phyloP scores from a whole-genome alignment of 306 rosid genomes.

The Pyrus bretschneideri region DNA sequence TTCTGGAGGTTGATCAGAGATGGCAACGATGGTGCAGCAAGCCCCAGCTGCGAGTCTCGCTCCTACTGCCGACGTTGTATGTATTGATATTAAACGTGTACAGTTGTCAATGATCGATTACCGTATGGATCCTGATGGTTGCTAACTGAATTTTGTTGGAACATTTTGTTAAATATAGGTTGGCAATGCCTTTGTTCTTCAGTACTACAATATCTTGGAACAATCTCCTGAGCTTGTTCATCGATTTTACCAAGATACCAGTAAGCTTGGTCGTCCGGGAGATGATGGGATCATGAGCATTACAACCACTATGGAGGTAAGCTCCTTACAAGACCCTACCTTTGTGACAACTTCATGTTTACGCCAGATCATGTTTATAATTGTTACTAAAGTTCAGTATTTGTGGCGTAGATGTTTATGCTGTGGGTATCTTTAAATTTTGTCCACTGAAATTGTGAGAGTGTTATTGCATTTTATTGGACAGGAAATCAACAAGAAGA shows the following conservation, averaged over 20 bases:
- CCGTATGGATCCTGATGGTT: neutral
- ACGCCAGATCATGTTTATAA: neutral
- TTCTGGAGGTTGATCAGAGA: constrained; percentile 21
- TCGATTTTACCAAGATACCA: constrained; percentile 72
- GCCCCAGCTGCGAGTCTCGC: constrained; percentile 12
- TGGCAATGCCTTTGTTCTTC: constrained; percentile 84
- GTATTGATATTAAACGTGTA: constrained; percentile 8
- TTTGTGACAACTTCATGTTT: neutral
- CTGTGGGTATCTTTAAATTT: neutral
- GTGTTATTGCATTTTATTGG: neutral
- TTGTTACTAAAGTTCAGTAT: neutral
- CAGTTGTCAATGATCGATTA: neutral
- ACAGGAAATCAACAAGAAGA: constrained; percentile 82
- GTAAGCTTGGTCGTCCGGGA: constrained; percentile 77
- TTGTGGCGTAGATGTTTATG: neutral
- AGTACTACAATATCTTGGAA: constrained; percentile 74
- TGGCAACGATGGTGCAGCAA: constrained; percentile 63
- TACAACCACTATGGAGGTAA: constrained; percentile 73
- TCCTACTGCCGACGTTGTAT: constrained; percentile 65
- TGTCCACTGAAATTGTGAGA: neutral
- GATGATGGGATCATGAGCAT: constrained; percentile 54
- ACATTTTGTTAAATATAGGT: constrained; percentile 38
- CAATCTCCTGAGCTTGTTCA: constrained; percentile 75
- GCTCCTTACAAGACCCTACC: constrained; percentile 8
- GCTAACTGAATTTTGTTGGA: constrained; percentile 8